Evolutionary conservation across 495 filamentous ascomycete genomes (phyloP), one percentile per base, ranked within the genome.

Genomic region (Lasiosphaeria ovina): DNA sequence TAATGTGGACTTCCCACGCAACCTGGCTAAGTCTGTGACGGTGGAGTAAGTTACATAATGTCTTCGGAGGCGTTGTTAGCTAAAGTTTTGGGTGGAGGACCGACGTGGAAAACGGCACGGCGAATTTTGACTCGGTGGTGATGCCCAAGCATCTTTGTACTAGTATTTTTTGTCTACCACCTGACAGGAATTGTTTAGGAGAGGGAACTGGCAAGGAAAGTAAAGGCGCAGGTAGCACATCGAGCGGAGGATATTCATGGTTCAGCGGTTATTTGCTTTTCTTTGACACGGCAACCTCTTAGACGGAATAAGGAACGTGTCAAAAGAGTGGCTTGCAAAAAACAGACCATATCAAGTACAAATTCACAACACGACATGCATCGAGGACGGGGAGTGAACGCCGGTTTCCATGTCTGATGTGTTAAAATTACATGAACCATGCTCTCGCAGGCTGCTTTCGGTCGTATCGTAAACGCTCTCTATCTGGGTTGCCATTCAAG

Each of bases 1-100:
- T 59, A 97, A 98, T 70, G 93, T 97, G 55, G 93, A 97, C 72
- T 97, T 97, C 83, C 95, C 94, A 40, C 86, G 94, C 64, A 98
- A 98, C 78, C 78, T 98, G 72, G 94, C 94, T 70, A 98, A 98
- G 86, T 97, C 93, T 59, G 94, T 98, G 55, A 98, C 94, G 48
- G 94, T 98, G 57, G 94, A 98, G 83, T 98, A 91, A 79, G 17
- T 24, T 24, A 24, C 24, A 24, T 2, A 24, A 24, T 24, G 24
- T 24, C 24, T 24, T 24, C 54, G 32, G 54, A 17, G 3, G 54
- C 36, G 40, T 24, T 48, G 44, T 9, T 8, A 24, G 44, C 4
- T 47, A 9, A 5, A 52, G 0, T 7, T 4, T 5, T 14, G 16
- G 11, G 44, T 5, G 4, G 44, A 14, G 44, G 12, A 47, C 44